A percentile compares a stretch with the other conserved stretches of the same genome.
These are phyloP conservation scores for Calonectria pseudoreteaudii DNA, from an alignment of 2,329 filamentous ascomycete genomes.

Conservation along the genomic window DNA sequence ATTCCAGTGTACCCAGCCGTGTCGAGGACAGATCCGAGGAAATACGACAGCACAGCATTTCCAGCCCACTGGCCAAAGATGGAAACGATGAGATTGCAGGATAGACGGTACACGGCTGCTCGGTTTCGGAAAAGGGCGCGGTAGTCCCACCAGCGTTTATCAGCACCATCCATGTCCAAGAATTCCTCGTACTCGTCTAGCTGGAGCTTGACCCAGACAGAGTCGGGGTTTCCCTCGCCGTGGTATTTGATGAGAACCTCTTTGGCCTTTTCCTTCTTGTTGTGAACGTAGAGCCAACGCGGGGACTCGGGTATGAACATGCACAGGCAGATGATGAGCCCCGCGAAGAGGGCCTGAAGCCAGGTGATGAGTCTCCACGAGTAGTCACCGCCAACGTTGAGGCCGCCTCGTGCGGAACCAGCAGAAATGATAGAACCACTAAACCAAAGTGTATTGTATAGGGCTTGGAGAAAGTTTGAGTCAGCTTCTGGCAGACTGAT, in stretches of 20 bases:
- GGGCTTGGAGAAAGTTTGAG: slow-evolving; percentile 16
- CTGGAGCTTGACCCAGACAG: slow-evolving; percentile 59
- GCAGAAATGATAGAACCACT: slow-evolving; percentile 62
- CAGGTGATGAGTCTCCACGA: slow-evolving; percentile 58
- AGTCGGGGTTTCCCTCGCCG: slow-evolving; percentile 57
- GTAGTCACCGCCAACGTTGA: slow-evolving; percentile 50
- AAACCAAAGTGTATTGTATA: slow-evolving; percentile 59
- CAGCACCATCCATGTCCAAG: slow-evolving; percentile 56
- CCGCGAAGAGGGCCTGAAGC: slow-evolving; percentile 58
- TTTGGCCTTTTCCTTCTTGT: slow-evolving; percentile 50
- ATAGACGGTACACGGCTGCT: slow-evolving; percentile 55
- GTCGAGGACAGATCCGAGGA: slow-evolving; percentile 60
- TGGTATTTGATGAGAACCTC: slow-evolving; percentile 55
- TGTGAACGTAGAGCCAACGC: slow-evolving; percentile 55
- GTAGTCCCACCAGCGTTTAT: slow-evolving; percentile 63
- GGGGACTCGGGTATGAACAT: slow-evolving; percentile 57
- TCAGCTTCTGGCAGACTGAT: background rate
- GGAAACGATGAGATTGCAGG: slow-evolving; percentile 51
- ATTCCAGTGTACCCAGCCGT: slow-evolving; percentile 59
- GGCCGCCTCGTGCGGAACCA: slow-evolving; percentile 59
- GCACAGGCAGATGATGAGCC: slow-evolving; percentile 49
- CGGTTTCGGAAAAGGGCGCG: slow-evolving; percentile 55
- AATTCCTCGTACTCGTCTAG: slow-evolving; percentile 57
- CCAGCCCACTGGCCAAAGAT: slow-evolving; percentile 62
- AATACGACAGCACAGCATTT: slow-evolving; percentile 60